These are phyloP conservation scores for Carallia brachiata DNA, from an alignment of 345 rosid species.

Conservation along the genomic window DNA sequence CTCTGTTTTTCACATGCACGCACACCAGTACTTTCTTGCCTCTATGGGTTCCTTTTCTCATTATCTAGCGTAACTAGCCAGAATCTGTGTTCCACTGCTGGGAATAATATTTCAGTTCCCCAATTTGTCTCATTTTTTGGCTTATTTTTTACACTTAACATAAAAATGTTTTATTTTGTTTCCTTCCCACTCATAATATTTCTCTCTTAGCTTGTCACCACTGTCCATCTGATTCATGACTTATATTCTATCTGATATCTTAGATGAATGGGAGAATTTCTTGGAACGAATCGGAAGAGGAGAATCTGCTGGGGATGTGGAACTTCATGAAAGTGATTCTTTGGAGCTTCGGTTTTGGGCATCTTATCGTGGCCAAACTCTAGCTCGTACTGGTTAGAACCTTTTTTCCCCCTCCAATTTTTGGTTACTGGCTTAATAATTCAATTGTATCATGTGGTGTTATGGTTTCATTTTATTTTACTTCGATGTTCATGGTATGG, in stretches of 20 bases:
- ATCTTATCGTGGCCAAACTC: conserved; percentile 95
- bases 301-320: conserved; percentile 61
- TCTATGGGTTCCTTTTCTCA: too few relatives aligned
- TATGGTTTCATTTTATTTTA: conserved; percentile 6
- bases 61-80: too few relatives aligned
- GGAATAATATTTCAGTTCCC: too few relatives aligned
- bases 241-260: conserved; percentile 4
- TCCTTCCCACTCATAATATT: not conserved
- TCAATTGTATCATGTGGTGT: not conserved
- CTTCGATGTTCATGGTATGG: conserved; percentile 15
- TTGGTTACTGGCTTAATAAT: not conserved
- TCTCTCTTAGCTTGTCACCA: not conserved
- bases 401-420: not conserved
- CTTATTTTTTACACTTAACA: not conserved
- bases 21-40: too few relatives aligned
- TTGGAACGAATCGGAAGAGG: conserved; percentile 86
- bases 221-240: conserved; percentile 9
- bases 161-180: not conserved
- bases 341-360: conserved; percentile 99
- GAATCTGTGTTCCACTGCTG: too few relatives aligned
- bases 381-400: conserved; percentile 87
- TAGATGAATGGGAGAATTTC: conserved; percentile 99
- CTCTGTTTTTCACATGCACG: too few relatives aligned
- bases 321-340: conserved; percentile 74
- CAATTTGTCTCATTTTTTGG: too few relatives aligned